Evolutionary conservation across 1,139 yeast species (phyloP), one percentile per base, ranked within the genome.

Genomic region (Candida tropicalis): DNA sequence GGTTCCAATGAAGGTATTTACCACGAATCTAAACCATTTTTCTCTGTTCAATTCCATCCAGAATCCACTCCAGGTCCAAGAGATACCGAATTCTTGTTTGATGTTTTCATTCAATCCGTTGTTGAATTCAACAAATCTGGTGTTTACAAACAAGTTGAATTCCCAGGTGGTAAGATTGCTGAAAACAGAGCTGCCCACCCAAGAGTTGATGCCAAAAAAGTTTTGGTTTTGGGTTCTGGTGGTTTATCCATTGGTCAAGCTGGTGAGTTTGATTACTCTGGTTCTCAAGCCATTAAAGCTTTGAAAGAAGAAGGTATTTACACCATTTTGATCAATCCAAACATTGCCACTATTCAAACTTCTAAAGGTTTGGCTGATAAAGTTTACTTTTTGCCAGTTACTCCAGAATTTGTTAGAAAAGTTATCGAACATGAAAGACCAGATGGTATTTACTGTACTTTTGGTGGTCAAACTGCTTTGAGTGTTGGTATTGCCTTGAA

Each of bases 21-120:
- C 75, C 91, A 91, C 69, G 79, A 85, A 38, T 75, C 81, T 50
- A 77, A 87, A 65, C 99, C 99, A 38, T 86, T 77, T 65, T 95
- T 95, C 77, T 93, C 99, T n/a, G 98, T 93, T 40, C 99, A 95
- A 76, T 93, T 95, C 80, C 99, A 95, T 65, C 99, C 99, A 17
- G 99, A 95, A 75, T 89, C 98, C 26, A 89, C 97, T 43, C 99
- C 99, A 38, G 99, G 99, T 66, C 99, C 99, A 64, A 84, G 97
- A 65, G 99, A 95, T 66, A 93, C 99, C 44, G 99, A 95, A 69
- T 95, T 93, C 66, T 77, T 95, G 65, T 95, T 95, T 60, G 99
- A 95, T 62, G 91, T 88, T 29, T 95, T 95, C 69, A 86, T 95
- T 61, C 68, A 87, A 53, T 70, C 97, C 39, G 96, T 93, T 42